Conservation (phyloP, 345 rosid genomes). For the Rhizophora mangle region DNA sequence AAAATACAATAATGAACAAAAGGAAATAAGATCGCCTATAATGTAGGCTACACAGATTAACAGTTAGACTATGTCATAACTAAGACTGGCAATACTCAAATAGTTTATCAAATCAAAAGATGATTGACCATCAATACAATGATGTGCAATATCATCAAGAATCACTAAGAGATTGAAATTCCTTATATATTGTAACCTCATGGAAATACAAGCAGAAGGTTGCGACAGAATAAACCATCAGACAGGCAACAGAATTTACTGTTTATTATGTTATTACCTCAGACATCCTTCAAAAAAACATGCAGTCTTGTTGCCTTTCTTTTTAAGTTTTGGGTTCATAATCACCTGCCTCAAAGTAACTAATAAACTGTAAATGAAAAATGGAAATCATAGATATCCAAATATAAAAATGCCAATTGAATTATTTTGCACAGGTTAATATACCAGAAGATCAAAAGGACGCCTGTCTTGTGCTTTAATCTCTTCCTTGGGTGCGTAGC, state of each 20-base stretch:
- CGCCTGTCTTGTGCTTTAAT: slow-evolving; percentile 63
- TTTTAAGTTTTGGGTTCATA: slow-evolving; percentile 70
- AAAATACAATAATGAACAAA: background rate
- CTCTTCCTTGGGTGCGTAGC: slow-evolving; percentile 78
- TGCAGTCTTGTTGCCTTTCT: slow-evolving; percentile 61
- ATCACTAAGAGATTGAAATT: no score
- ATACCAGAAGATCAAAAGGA: slow-evolving; percentile 82
- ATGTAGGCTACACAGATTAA: background rate
- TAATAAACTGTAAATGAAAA: slow-evolving; percentile 20
- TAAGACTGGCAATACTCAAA: background rate
- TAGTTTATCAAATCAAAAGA: background rate
- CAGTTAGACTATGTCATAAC: background rate
- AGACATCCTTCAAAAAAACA: slow-evolving; percentile 83
- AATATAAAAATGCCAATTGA: background rate
- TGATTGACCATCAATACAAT: no score
- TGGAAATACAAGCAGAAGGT: background rate
- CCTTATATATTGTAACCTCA: background rate
- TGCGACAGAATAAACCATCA: background rate
- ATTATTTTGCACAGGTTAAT: slow-evolving; percentile 11
- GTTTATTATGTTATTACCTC: slow-evolving; percentile 37
- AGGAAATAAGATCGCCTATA: background rate
- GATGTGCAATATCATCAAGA: no score
- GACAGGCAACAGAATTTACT: background rate
- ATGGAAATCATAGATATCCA: slow-evolving; percentile 18
- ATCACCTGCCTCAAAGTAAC: slow-evolving; percentile 63